phyloP scores from a whole-genome alignment of 305 asterid genomes.

The Rubia balearica region DNA sequence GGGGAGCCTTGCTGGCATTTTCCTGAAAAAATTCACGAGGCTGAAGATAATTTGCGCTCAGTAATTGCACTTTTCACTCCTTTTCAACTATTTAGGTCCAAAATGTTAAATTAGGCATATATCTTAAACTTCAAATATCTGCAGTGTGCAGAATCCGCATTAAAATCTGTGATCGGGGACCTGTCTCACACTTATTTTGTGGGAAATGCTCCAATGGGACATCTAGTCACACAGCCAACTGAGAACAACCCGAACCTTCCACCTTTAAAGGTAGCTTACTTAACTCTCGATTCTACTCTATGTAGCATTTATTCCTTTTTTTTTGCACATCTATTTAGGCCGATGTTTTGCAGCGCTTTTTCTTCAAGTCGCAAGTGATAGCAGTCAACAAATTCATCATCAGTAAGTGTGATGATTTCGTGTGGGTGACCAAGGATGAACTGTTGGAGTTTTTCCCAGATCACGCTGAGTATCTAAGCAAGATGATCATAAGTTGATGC shows the following conservation, averaged over 20 bases:
- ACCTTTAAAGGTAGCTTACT: conserved; percentile 43
- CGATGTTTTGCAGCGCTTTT: conserved; percentile 53
- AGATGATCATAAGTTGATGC: conserved; percentile 76
- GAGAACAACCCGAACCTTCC: conserved; percentile 31
- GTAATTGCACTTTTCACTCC: conserved; percentile 31
- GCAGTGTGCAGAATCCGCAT: conserved; percentile 93
- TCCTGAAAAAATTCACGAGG: conserved; percentile 74
- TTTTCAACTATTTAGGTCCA: not conserved
- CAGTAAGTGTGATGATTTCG: conserved; percentile 55
- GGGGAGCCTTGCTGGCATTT: conserved; percentile 79
- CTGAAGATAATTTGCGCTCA: conserved; percentile 76
- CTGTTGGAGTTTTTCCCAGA: conserved; percentile 76
- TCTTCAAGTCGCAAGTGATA: conserved; percentile 89
- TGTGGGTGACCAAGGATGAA: conserved; percentile 92
- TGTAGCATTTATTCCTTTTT: not conserved
- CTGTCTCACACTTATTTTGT: conserved; percentile 77
- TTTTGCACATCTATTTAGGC: not conserved
- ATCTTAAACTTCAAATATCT: conserved; percentile 14
- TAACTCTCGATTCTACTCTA: not conserved
- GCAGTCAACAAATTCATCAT: conserved; percentile 51
- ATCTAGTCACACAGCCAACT: conserved; percentile 34
- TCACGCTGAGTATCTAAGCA: conserved; percentile 62
- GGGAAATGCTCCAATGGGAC: conserved; percentile 97
- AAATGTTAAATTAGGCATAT: conserved; percentile 10
- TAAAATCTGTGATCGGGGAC: conserved; percentile 73